phyloP scores from a whole-genome alignment of 306 rosid species.

The cucumber (Cucumis sativus) region DNA sequence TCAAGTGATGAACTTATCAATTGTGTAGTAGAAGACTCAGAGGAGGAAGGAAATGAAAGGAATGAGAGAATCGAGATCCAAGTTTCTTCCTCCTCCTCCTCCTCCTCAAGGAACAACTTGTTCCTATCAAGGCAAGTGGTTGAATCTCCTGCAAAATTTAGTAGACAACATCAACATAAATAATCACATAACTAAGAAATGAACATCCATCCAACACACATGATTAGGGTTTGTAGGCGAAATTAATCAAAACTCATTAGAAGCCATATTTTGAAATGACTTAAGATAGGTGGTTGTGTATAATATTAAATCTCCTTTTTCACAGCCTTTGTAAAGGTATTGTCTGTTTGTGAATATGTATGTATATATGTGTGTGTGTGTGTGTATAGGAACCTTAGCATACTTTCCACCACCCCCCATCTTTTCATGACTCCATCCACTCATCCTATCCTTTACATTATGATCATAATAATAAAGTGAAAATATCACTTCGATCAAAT shows the following conservation, averaged over 20 bases:
- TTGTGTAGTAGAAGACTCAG: constrained; percentile 26
- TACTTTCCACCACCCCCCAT: background rate
- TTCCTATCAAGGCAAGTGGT: constrained; percentile 1
- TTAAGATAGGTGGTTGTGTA: background rate
- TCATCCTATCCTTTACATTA: no score
- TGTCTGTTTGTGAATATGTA: background rate
- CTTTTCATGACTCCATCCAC: no score
- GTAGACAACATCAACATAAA: constrained; percentile 17
- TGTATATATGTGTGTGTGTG: no score
- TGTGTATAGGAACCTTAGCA: background rate
- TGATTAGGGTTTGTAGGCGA: background rate
- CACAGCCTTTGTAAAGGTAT: background rate
- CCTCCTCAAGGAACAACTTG: constrained; percentile 3
- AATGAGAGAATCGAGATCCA: constrained; percentile 10
- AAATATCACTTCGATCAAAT: no score
- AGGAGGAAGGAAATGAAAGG: constrained; percentile 17
- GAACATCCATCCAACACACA: background rate
- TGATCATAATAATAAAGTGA: no score
- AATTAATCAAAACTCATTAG: background rate
- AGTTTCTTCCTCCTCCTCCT: constrained; percentile 2
- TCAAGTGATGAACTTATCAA: constrained; percentile 20
- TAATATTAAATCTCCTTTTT: background rate
- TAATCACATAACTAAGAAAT: background rate
- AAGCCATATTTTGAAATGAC: background rate
- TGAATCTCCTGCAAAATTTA: constrained; percentile 11